Percentiles rank a stretch among this genome's conserved stretches.
These are phyloP conservation scores for Agaricus sinodeliciosus DNA, from an alignment of 768 basidiomycete genomes.

Conservation along the genomic window DNA sequence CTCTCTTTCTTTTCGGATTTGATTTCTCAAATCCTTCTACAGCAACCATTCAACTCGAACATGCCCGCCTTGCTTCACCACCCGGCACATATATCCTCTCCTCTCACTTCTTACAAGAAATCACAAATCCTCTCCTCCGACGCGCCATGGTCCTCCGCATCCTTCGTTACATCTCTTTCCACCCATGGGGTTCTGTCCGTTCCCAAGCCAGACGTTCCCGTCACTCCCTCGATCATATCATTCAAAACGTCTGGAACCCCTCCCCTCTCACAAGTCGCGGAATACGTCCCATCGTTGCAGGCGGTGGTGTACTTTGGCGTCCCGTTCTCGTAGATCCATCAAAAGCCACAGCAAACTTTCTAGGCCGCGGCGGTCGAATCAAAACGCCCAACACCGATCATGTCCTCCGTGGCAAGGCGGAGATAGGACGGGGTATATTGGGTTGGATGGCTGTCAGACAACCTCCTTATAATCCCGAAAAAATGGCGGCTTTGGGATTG, in stretches of 20 bases:
- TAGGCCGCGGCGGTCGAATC: conserved; percentile 1
- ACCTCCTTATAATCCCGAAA: conserved; percentile 33
- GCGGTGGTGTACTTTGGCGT: conserved; percentile 59
- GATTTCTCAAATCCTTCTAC: conserved; percentile 29
- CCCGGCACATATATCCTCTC: conserved; percentile 45
- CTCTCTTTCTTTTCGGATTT: background rate
- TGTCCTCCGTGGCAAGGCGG: conserved; percentile 4
- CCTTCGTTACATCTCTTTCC: conserved; percentile 64
- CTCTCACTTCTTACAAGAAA: conserved; percentile 21
- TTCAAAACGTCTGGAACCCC: conserved; percentile 39
- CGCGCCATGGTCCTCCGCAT: conserved; percentile 43
- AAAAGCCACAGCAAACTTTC: background rate
- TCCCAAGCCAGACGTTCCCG: conserved; percentile 54
- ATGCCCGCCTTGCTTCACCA: conserved; percentile 35
- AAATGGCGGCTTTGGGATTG: conserved; percentile 18
- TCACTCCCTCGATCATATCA: conserved; percentile 39
- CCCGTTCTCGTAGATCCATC: conserved; percentile 33
- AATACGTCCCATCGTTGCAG: conserved; percentile 39
- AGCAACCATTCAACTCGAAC: conserved; percentile 23
- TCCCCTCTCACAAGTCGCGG: conserved; percentile 18
- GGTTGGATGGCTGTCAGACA: conserved; percentile 62
- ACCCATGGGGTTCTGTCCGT: conserved; percentile 68
- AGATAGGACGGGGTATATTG: conserved; percentile 14
- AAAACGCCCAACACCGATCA: conserved; percentile 3
- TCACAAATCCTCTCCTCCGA: conserved; percentile 30